A percentile compares a stretch with the other conserved stretches of the same genome.
These are phyloP conservation scores for Gynochthodes officinalis DNA, from an alignment of 257 asterid genomes.

Conservation along the genomic window DNA sequence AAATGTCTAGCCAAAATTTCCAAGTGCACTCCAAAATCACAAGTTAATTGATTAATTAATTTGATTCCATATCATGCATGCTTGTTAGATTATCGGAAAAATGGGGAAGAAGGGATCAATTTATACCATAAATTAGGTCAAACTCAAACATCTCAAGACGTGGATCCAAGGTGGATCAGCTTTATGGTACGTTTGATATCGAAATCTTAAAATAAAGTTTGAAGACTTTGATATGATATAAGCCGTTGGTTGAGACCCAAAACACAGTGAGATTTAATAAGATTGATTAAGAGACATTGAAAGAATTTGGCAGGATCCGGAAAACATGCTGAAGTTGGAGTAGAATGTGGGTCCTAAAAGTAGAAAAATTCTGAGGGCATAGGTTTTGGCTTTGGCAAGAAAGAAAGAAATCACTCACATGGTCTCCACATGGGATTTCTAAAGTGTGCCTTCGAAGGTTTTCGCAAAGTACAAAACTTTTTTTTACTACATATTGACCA, in stretches of 20 bases:
- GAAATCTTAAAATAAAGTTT: not conserved
- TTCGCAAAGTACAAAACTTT: slow-evolving; percentile 30
- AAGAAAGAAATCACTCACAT: slow-evolving; percentile 46
- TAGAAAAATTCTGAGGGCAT: slow-evolving; percentile 32
- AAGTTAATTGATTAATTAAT: not conserved
- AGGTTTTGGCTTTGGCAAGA: slow-evolving; percentile 39
- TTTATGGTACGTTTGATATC: not conserved
- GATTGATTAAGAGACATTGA: slow-evolving; percentile 24
- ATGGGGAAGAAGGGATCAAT: not conserved
- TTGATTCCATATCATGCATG: not conserved
- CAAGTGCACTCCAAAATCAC: too few species aligned
- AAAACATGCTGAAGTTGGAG: slow-evolving; percentile 22
- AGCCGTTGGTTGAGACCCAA: too few species aligned
- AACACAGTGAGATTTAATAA: slow-evolving; percentile 2
- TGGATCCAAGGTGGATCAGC: not conserved
- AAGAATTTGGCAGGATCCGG: slow-evolving; percentile 24
- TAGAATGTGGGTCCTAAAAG: slow-evolving; percentile 30
- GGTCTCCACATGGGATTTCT: slow-evolving; percentile 64
- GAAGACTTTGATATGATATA: not conserved
- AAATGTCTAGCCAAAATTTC: too few species aligned
- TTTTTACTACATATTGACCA: not conserved
- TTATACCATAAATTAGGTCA: not conserved
- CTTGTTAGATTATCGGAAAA: not conserved
- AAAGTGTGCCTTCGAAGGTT: slow-evolving; percentile 38
- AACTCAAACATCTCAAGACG: slow-evolving; percentile 7